phyloP scores from a whole-genome alignment of 1,139 yeast genomes.

The Magnusiomyces fungicola region DNA sequence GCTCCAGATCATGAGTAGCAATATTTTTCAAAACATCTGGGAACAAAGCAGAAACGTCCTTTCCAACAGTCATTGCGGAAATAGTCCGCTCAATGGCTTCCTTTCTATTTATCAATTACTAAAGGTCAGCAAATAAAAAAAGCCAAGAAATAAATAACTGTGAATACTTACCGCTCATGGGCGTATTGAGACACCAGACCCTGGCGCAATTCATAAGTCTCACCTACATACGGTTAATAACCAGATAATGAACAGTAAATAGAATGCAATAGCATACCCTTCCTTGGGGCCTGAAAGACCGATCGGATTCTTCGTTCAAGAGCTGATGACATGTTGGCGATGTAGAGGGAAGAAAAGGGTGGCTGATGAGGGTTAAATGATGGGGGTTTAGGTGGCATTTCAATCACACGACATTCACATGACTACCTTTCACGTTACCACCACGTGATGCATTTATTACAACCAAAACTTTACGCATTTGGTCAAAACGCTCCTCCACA shows the following conservation, averaged over 20 bases:
- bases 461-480: no score
- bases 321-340: background rate
- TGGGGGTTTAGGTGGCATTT: no score
- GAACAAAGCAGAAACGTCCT: slow-evolving; percentile 88
- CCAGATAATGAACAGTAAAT: background rate
- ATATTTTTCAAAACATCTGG: slow-evolving; percentile 95
- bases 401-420: no score
- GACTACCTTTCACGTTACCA: no score
- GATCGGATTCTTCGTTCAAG: slow-evolving; percentile 46
- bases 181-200: slow-evolving; percentile 95
- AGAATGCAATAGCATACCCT: slow-evolving; percentile 32
- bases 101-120: slow-evolving; percentile 40
- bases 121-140: background rate
- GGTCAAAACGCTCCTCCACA: no score
- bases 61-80: slow-evolving; percentile 98
- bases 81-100: slow-evolving; percentile 96
- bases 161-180: slow-evolving; percentile 33
- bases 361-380: background rate
- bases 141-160: background rate
- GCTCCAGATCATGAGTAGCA: slow-evolving; percentile 95
- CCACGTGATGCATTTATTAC: no score
- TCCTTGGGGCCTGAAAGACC: slow-evolving; percentile 52
- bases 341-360: background rate
- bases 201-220: slow-evolving; percentile 77
- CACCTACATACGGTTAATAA: slow-evolving; percentile 43